Base-by-base conservation (phyloP, 257 asterid genomes). In the Capsicum baccatum region DNA sequence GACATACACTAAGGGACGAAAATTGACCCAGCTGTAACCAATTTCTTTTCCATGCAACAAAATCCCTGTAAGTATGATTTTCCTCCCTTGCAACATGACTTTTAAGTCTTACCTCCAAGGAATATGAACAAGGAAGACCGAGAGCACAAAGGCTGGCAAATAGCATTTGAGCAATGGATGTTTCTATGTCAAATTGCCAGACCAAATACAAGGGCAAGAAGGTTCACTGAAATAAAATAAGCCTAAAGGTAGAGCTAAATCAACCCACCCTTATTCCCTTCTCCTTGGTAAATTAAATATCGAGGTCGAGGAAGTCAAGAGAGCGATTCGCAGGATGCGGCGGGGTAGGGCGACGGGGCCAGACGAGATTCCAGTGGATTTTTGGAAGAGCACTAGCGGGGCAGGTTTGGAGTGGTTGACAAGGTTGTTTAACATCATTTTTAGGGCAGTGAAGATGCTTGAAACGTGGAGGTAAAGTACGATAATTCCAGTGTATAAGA, bases 71-170 rank as follows among this genome's bases (percentile, higher is more conserved):
- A 44, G 48, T 48, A 73, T 48, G 80, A 71, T 10, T 71, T 71
- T 39, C 39, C 79, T 71, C 79, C 79, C 55, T 50, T 52, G 15
- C 39, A 26, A 48, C 21, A 50, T 50, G 62, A 21, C 60, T 74
- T 48, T 35, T 74, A 50, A 74, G 44, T 6, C n/a, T 50, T 11
- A 2, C 39, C 48, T 76, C 52, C 6, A 76, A 76, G 81, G 63
- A 52, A 50, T 52, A 76, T 76, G 81, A 76, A 74, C 80, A 48
- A 21, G 60, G 26, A 76, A 52, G 81, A 26, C 48, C 26, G 5
- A 76, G 81, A 52, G 81, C 80, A 73, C 8, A 48, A 19, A 48
- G n/a, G 60, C 60, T 73, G 19, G 80, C 44, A 73, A 42, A 69
- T 69, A 42, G 33, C 19, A 17, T 4, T 44, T 19, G 37, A 62